phyloP scores from a whole-genome alignment of 1,139 yeast species.

The Nakaseomyces glabratus region DNA sequence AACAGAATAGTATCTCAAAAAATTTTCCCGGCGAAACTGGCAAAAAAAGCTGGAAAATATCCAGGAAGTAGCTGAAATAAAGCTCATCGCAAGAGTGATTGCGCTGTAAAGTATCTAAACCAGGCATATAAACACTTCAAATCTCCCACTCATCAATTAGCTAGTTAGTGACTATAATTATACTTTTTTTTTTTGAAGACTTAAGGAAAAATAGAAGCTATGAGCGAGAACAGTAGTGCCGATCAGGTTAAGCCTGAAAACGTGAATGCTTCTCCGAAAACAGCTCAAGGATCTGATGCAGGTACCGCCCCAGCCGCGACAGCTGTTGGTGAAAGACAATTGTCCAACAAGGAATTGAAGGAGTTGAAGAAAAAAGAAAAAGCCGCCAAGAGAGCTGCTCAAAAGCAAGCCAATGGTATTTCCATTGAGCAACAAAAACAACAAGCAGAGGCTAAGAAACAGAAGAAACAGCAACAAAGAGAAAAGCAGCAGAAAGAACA shows the following conservation, averaged over 20 bases:
- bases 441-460: constrained; percentile 28
- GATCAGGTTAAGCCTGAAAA: not conserved
- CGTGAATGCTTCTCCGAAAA: not conserved
- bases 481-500: constrained; percentile 21
- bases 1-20: no score
- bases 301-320: constrained; percentile 7
- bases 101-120: no score
- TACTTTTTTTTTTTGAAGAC: not conserved
- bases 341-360: constrained; percentile 75
- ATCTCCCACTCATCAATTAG: not conserved
- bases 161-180: not conserved
- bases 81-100: no score
- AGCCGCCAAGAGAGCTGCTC: constrained; percentile 62
- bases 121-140: no score
- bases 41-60: no score
- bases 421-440: constrained; percentile 31
- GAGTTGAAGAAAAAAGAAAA: constrained; percentile 83
- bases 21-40: no score
- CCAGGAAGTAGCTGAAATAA: no score
- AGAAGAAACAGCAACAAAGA: constrained; percentile 31
- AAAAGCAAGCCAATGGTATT: constrained; percentile 31
- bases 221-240: not conserved
- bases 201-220: not conserved
- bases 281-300: constrained; percentile 1
- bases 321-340: constrained; percentile 28